Evolutionary conservation across 371 early-diverging fungal genomes (phyloP).

Genomic region (Actinomortierella ambigua): DNA sequence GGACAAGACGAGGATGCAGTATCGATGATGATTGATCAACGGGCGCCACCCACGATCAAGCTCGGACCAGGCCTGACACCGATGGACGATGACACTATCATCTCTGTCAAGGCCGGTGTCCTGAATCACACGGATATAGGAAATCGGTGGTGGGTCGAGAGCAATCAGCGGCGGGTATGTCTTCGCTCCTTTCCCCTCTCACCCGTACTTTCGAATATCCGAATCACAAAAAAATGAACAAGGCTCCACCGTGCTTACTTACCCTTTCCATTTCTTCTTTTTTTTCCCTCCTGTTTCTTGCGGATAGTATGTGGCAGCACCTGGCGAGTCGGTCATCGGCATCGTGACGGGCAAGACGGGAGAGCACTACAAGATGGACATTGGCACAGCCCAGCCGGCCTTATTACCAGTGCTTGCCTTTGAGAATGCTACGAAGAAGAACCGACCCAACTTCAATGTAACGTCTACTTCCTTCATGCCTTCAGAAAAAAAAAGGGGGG

Average conservation of each 20-base stretch:
- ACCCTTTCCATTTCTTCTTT: background rate
- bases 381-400: constrained; percentile 91
- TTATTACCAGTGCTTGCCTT: constrained; percentile 82
- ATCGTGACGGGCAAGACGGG: constrained; percentile 67
- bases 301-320: constrained; percentile 82
- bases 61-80: constrained; percentile 87
- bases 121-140: constrained; percentile 57
- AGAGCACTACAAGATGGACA: constrained; percentile 90
- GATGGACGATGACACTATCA: constrained; percentile 60
- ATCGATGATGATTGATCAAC: too few relatives aligned
- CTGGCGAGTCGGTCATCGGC: constrained; percentile 90
- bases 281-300: background rate
- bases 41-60: constrained; percentile 18
- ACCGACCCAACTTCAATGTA: constrained; percentile 82
- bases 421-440: constrained; percentile 94
- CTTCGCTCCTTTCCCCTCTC: background rate
- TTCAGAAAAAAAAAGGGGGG: background rate
- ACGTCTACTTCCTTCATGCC: background rate
- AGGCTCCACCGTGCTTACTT: background rate
- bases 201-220: background rate
- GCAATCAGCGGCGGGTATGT: constrained; percentile 79
- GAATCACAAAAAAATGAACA: too few relatives aligned
- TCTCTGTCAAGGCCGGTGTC: constrained; percentile 79
- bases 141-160: constrained; percentile 82
- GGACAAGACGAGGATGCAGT: constrained; percentile 5